Base-by-base conservation (phyloP, 2,329 filamentous ascomycete genomes). In the Grosmannia huntii region DNA sequence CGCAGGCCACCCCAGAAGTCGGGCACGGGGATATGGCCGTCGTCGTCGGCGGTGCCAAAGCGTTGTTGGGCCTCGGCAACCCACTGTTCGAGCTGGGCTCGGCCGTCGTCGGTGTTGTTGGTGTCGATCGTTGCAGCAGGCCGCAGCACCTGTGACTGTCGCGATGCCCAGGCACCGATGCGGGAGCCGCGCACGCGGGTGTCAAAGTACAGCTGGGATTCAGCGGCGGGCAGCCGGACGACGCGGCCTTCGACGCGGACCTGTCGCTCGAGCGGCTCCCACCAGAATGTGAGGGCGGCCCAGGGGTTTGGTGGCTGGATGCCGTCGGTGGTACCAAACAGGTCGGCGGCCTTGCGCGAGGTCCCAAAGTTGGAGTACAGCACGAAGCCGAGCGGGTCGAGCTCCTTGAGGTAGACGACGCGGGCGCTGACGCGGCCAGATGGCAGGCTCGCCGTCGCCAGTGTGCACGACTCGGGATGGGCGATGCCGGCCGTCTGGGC, bases 1-100 rank as follows among this genome's bases (percentile, higher is more conserved):
- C 92, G 83, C 69, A 96, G 69, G 0, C 94, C 94, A 33, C 94
- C 94, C 94, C 94, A 99, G 70, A 96, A 96, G 11, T 88, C 85
- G 4, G 94, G 94, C 55, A 96, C 84, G 1, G 91, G 91, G 63
- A 99, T 95, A 59, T 87, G 73, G 31, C 80, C 67, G 1, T 80
- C 67, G 2, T 83, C 44, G 0, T 91, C 92, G 25, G 92, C 92
- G 92, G 83, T 87, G 52, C 85, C 80, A 69, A 96, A 99, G 64
- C 75, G 79, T 69, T 80, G 74, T 75, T 95, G 88, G 41, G 85
- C 79, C 66, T 95, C 89, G 62, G 76, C 76, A 0, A 97, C 90
- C 77, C 86, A 85, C 41, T 76, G 73, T 67, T 96, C 89, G 60
- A 99, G 73, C 73, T 89, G 77, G 61, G 79, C 80, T 54, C 92